Evolutionary conservation across 140 eudicot genomes (phyloP).

Genomic region (Oenanthe javanica): DNA sequence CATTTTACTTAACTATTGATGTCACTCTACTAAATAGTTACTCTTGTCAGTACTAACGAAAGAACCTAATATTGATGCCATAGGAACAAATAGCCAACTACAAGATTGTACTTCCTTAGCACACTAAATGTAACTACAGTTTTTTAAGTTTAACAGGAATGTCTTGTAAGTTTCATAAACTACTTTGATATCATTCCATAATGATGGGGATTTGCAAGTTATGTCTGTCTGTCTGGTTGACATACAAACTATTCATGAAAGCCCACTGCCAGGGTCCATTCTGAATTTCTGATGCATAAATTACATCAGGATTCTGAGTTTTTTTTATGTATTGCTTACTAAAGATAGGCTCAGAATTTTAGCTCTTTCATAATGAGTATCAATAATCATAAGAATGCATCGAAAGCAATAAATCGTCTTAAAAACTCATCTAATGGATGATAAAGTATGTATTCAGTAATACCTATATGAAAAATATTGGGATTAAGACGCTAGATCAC

Average conservation of each 20-base stretch:
- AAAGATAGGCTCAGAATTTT: not conserved
- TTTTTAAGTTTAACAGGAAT: not conserved
- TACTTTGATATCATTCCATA: not conserved
- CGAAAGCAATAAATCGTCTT: not conserved
- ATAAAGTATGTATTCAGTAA: not conserved
- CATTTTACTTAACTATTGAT: too few species aligned
- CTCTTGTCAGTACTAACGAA: too few species aligned
- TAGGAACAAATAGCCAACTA: too few species aligned
- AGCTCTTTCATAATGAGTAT: not conserved
- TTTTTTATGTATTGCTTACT: not conserved
- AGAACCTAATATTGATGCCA: too few species aligned
- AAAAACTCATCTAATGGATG: not conserved
- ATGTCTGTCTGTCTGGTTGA: not conserved
- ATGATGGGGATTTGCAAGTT: too few species aligned
- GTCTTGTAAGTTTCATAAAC: not conserved
- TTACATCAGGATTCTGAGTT: not conserved
- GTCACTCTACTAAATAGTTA: too few species aligned
- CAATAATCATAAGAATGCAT: not conserved
- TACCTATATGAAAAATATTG: not conserved
- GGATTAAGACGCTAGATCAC: not conserved
- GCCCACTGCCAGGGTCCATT: not conserved
- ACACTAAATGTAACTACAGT: not conserved
- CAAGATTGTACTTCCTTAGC: not conserved
- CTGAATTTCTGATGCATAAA: not conserved
- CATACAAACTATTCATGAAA: not conserved